Percentiles rank a stretch among this genome's conserved stretches.
These are phyloP conservation scores for Neopestalotiopsis rosae DNA, from an alignment of 2,329 filamentous ascomycete genomes.

Conservation along the genomic window DNA sequence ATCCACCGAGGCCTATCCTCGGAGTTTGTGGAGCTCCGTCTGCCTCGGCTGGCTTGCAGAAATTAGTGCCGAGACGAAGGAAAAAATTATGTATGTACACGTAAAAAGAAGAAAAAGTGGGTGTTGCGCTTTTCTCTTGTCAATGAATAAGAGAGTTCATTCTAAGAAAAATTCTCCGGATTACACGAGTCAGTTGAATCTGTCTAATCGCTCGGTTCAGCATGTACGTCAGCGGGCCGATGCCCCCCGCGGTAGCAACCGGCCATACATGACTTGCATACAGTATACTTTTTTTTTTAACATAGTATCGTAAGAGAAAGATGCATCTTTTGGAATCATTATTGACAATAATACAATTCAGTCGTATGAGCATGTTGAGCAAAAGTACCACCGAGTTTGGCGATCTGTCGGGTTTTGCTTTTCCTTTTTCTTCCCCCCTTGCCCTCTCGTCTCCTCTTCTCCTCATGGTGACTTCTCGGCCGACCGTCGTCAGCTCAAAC, in stretches of 20 bases:
- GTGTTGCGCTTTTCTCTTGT: background rate
- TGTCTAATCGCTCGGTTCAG: background rate
- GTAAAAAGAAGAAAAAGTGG: background rate
- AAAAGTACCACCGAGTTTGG: constrained; percentile 1
- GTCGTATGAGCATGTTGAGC: background rate
- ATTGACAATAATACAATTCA: background rate
- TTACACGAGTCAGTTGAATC: constrained; percentile 5
- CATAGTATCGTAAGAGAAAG: background rate
- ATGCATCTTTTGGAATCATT: background rate
- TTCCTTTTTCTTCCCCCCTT: background rate
- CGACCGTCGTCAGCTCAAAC: constrained; percentile 6
- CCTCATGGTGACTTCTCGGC: background rate
- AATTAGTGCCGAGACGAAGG: background rate
- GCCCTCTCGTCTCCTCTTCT: background rate
- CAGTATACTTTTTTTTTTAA: background rate
- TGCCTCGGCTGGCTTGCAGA: background rate
- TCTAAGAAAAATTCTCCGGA: constrained; percentile 12
- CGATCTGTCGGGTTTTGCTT: background rate
- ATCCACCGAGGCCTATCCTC: background rate
- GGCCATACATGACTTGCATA: constrained; percentile 3
- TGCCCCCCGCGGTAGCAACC: background rate
- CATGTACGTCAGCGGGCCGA: constrained; percentile 11
- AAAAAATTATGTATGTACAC: background rate
- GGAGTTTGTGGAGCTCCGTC: background rate
- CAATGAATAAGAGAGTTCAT: background rate